A percentile compares a stretch with the other conserved stretches of the same genome.
Evolutionary conservation across 441 rosid species (phyloP).

Genomic region (Syzygium syzygioides): DNA sequence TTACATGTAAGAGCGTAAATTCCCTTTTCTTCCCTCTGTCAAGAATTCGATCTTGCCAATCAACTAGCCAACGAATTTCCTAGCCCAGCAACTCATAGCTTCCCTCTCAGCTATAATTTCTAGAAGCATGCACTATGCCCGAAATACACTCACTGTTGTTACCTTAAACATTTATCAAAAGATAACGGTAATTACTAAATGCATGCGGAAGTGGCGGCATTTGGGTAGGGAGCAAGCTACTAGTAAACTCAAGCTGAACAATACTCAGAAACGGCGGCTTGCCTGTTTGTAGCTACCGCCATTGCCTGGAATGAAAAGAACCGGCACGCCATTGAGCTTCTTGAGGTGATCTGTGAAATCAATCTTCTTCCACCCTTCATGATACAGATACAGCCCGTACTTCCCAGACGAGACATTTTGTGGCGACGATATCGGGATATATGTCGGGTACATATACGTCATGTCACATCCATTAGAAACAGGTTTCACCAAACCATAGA

Average conservation of each 20-base stretch:
- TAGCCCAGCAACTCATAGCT: neutral
- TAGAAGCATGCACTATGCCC: neutral
- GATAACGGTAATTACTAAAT: neutral
- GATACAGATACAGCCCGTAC: slow-evolving; percentile 80
- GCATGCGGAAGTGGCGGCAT: neutral
- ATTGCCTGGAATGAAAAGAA: slow-evolving; percentile 95
- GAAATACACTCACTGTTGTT: neutral
- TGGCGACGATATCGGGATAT: slow-evolving; percentile 61
- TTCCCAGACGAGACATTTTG: slow-evolving; percentile 39
- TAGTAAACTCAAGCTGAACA: neutral
- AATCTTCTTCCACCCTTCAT: slow-evolving; percentile 96
- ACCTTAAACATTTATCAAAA: neutral
- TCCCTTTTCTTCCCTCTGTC: neutral
- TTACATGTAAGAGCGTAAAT: neutral
- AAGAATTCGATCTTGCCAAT: neutral
- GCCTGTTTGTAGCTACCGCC: slow-evolving; percentile 99
- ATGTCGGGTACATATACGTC: slow-evolving; percentile 97
- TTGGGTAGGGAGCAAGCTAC: neutral
- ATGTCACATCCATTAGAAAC: slow-evolving; percentile 75
- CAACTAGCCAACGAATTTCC: neutral
- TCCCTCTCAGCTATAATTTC: neutral
- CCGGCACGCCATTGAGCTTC: slow-evolving; percentile 82
- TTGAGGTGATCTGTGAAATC: slow-evolving; percentile 70
- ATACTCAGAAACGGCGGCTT: slow-evolving; percentile 18
- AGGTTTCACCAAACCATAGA: slow-evolving; percentile 66